Conservation (phyloP, 345 rosid species). For the Syzygium oleosum region DNA sequence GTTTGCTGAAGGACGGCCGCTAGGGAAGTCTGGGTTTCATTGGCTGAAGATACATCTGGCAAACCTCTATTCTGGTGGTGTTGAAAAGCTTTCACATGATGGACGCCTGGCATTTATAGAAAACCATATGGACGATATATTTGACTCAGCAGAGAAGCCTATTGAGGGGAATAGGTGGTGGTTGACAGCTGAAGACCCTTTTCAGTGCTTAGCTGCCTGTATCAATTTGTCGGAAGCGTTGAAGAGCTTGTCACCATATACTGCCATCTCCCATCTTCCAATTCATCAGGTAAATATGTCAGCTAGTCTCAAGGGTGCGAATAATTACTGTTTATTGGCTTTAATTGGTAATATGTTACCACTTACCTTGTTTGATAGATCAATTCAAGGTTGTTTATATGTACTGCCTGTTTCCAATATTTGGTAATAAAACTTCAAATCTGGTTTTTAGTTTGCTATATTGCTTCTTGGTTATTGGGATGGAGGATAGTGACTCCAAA, state of each 20-base stretch:
- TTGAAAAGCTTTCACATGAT: slow-evolving; percentile 87
- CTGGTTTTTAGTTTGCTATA: neutral
- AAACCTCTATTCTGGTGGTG: slow-evolving; percentile 80
- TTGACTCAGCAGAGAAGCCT: slow-evolving; percentile 93
- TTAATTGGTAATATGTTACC: neutral
- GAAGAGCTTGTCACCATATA: slow-evolving; percentile 66
- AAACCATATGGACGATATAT: slow-evolving; percentile 66
- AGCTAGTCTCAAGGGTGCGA: neutral
- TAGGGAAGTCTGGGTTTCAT: slow-evolving; percentile 76
- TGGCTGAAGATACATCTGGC: slow-evolving; percentile 97
- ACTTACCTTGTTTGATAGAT: neutral
- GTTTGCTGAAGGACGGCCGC: slow-evolving; percentile 85
- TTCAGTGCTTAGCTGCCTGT: slow-evolving; percentile 97
- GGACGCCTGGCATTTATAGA: slow-evolving; percentile 82
- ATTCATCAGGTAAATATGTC: slow-evolving; percentile 75
- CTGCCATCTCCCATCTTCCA: slow-evolving; percentile 73
- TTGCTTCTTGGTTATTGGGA: neutral
- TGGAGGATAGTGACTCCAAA: neutral
- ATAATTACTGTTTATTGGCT: neutral
- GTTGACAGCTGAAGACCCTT: slow-evolving; percentile 96
- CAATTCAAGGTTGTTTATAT: neutral
- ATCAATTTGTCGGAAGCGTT: slow-evolving; percentile 77
- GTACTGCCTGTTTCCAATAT: neutral
- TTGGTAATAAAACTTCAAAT: neutral
- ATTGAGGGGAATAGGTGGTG: slow-evolving; percentile 84